These are phyloP conservation scores for Rhizopus arrhizus DNA, from an alignment of 371 early-diverging fungal genomes.

Conservation along the genomic window DNA sequence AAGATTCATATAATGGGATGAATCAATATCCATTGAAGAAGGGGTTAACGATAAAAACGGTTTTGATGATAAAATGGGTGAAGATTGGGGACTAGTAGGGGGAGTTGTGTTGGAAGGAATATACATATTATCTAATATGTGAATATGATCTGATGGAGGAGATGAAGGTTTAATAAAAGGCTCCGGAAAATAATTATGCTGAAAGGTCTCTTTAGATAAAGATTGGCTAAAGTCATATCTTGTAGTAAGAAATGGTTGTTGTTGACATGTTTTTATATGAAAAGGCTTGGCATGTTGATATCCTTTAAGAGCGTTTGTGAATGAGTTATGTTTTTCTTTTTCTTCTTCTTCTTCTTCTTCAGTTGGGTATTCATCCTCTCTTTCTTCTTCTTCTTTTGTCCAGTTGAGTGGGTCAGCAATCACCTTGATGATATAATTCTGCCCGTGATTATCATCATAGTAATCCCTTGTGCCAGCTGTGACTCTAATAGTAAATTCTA, in stretches of 20 bases:
- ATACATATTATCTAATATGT: slow-evolving; percentile 1
- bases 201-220: slow-evolving; percentile 23
- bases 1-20: slow-evolving; percentile 22
- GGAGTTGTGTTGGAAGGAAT: slow-evolving; percentile 2
- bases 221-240: slow-evolving; percentile 41
- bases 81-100: slow-evolving; percentile 17
- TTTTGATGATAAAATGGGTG: too few relatives aligned
- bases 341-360: slow-evolving; percentile 12
- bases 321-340: slow-evolving; percentile 23
- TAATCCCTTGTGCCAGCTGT: slow-evolving; percentile 59
- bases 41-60: too few relatives aligned
- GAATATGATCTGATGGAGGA: slow-evolving; percentile 9
- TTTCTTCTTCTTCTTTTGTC: slow-evolving; percentile 2
- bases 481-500: slow-evolving; percentile 32
- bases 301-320: slow-evolving; percentile 28
- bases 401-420: slow-evolving; percentile 31
- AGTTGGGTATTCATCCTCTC: slow-evolving; percentile 18
- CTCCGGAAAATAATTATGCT: slow-evolving; percentile 5
- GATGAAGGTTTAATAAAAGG: slow-evolving; percentile 10
- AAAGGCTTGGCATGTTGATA: slow-evolving; percentile 29
- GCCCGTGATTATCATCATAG: slow-evolving; percentile 77
- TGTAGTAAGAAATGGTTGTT: slow-evolving; percentile 24
- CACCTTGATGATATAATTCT: slow-evolving; percentile 51
- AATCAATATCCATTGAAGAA: slow-evolving; percentile 22
- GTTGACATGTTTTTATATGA: slow-evolving; percentile 26